phyloP scores from a whole-genome alignment of 2,329 filamentous ascomycete genomes.

The Alternaria novae-zelandiae region DNA sequence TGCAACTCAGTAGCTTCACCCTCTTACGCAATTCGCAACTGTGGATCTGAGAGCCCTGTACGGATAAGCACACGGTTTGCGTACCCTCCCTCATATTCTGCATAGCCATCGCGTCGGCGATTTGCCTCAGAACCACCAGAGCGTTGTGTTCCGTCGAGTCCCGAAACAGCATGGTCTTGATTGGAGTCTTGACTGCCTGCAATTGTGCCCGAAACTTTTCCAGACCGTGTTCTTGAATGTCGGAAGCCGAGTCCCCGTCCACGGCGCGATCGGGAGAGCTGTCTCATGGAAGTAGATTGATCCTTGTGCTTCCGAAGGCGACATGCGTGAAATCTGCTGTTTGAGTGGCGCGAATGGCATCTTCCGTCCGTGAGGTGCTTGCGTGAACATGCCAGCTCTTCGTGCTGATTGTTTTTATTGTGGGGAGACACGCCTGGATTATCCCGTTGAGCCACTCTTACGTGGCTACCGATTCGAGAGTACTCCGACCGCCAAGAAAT shows the following conservation, averaged over 20 bases:
- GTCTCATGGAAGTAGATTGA: background rate
- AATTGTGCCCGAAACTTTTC: background rate
- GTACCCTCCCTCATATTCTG: background rate
- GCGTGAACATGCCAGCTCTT: background rate
- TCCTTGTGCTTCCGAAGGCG: background rate
- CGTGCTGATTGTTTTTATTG: background rate
- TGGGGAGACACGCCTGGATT: background rate
- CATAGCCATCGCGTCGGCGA: background rate
- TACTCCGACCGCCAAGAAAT: background rate
- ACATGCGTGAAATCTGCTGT: background rate
- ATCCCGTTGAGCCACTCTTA: background rate
- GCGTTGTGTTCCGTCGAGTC: background rate
- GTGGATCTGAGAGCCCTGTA: background rate
- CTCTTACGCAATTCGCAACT: background rate
- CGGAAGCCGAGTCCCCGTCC: background rate
- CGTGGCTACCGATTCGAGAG: background rate
- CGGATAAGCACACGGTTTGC: background rate
- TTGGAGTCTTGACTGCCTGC: background rate
- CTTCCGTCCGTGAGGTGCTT: background rate
- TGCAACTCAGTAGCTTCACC: background rate
- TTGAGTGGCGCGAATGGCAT: background rate
- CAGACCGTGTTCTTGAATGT: background rate
- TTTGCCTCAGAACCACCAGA: background rate
- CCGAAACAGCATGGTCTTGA: background rate
- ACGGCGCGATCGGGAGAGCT: background rate